Percentiles rank a stretch among this genome's conserved stretches.
Conservation (phyloP, 768 basidiomycete species). For the Hericium alpestre region DNA sequence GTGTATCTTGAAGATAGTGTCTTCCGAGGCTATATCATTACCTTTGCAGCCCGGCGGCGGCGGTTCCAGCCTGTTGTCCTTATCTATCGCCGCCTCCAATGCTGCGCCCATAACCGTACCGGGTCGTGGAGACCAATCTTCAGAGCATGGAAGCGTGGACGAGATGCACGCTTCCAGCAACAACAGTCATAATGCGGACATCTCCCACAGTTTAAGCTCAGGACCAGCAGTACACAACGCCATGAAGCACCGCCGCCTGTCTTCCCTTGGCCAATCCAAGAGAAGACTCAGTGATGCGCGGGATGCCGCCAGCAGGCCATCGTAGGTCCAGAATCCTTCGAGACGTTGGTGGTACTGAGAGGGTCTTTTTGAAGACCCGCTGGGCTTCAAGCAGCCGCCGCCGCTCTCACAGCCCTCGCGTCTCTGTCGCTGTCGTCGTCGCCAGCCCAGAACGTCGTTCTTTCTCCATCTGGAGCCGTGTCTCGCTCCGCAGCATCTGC, state of each 20-base stretch:
- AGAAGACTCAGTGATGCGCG: conserved; percentile 70
- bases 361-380: conserved; percentile 20
- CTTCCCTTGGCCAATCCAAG: conserved; percentile 59
- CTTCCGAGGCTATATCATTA: background rate
- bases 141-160: conserved; percentile 7
- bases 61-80: conserved; percentile 47
- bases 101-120: conserved; percentile 36
- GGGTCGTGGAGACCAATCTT: conserved; percentile 3
- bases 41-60: conserved; percentile 3
- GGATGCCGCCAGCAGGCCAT: conserved; percentile 64
- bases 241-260: conserved; percentile 54
- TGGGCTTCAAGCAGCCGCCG: conserved; percentile 25
- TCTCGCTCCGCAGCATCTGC: background rate
- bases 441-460: conserved; percentile 16
- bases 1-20: background rate
- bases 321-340: conserved; percentile 37
- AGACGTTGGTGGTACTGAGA: background rate
- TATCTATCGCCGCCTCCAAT: conserved; percentile 52
- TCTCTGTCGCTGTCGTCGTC: conserved; percentile 32
- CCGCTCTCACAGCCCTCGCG: conserved; percentile 30
- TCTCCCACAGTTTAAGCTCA: conserved; percentile 13
- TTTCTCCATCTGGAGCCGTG: conserved; percentile 13
- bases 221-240: conserved; percentile 16
- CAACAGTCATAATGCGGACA: conserved; percentile 2
- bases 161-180: conserved; percentile 2